Evolutionary conservation across 805 yeast genomes (phyloP).

Genomic region (Lachancea kluyveri): DNA sequence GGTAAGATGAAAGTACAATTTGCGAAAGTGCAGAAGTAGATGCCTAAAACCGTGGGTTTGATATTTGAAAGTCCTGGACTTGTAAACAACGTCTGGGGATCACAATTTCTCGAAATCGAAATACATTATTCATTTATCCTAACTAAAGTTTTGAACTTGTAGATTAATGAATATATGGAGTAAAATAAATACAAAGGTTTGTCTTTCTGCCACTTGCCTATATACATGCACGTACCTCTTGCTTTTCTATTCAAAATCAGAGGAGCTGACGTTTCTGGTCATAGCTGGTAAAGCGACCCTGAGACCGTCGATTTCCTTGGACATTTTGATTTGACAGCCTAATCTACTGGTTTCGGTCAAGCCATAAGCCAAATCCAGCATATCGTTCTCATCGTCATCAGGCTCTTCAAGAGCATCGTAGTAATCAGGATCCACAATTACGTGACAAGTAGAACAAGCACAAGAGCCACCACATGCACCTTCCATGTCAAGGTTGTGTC

Average conservation of each 20-base stretch:
- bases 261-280: constrained; percentile 86
- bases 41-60: too few relatives aligned
- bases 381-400: constrained; percentile 95
- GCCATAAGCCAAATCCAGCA: constrained; percentile 97
- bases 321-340: constrained; percentile 91
- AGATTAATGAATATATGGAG: too few relatives aligned
- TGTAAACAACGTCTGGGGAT: too few relatives aligned
- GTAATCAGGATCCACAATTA: constrained; percentile 90
- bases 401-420: constrained; percentile 93
- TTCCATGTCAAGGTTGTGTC: constrained; percentile 89
- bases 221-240: too few relatives aligned
- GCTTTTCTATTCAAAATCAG: constrained; percentile 54
- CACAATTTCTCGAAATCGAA: too few relatives aligned
- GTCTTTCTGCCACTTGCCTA: too few relatives aligned
- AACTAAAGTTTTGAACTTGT: too few relatives aligned
- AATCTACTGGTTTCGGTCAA: constrained; percentile 93
- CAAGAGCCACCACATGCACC: constrained; percentile 99
- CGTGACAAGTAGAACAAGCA: constrained; percentile 97
- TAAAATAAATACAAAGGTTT: too few relatives aligned
- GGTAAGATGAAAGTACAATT: too few relatives aligned
- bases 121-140: too few relatives aligned
- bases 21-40: too few relatives aligned
- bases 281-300: constrained; percentile 95
- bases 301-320: constrained; percentile 85
- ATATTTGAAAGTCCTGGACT: too few relatives aligned